Conservation (phyloP, 1,139 yeast species). For the Yamadazyma buinensis region DNA sequence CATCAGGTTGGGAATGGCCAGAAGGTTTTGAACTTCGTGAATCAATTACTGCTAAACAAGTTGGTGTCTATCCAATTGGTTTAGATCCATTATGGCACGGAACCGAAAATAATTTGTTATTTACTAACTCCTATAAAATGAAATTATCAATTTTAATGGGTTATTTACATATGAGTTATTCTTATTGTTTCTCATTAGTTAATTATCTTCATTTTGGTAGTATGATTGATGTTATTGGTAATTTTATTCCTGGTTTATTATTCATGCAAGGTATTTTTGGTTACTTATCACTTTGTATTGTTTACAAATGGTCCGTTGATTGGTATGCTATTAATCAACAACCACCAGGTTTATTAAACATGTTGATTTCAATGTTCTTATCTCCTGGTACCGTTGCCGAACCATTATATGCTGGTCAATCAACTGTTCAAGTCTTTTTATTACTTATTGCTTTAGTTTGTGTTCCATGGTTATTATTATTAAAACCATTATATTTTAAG, state of each 20-base stretch:
- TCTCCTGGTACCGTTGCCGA: slow-evolving; percentile 73
- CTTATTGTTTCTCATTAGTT: slow-evolving; percentile 64
- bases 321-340: slow-evolving; percentile 68
- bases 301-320: slow-evolving; percentile 76
- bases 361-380: slow-evolving; percentile 78
- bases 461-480: slow-evolving; percentile 71
- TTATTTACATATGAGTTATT: slow-evolving; percentile 72
- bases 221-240: slow-evolving; percentile 65
- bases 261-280: slow-evolving; percentile 87
- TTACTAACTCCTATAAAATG: slow-evolving; percentile 80
- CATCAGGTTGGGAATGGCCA: slow-evolving; percentile 78
- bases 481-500: slow-evolving; percentile 58
- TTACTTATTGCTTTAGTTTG: slow-evolving; percentile 61
- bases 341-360: slow-evolving; percentile 77
- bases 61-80: slow-evolving; percentile 65
- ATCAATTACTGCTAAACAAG: slow-evolving; percentile 45
- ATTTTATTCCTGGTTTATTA: slow-evolving; percentile 72
- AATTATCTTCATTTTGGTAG: slow-evolving; percentile 60
- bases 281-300: slow-evolving; percentile 64
- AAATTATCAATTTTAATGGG: slow-evolving; percentile 79
- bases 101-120: slow-evolving; percentile 67
- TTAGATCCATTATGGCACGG: slow-evolving; percentile 83
- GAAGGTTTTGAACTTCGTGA: slow-evolving; percentile 55
- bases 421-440: slow-evolving; percentile 55
- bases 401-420: slow-evolving; percentile 61